These are phyloP conservation scores for Serendipita indica DNA, from an alignment of 768 basidiomycete species.

Conservation along the genomic window DNA sequence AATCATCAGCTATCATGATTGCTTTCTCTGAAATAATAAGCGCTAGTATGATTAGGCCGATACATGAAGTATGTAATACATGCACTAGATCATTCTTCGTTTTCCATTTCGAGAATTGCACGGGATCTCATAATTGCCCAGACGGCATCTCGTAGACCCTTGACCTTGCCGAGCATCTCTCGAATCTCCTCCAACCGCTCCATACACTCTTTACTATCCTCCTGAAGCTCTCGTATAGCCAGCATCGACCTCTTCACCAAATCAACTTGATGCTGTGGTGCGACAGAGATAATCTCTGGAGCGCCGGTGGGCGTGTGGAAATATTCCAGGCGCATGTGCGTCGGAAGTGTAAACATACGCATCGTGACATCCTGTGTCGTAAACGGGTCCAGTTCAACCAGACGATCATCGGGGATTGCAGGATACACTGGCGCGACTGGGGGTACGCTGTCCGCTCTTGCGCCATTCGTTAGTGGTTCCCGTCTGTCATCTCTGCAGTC, in stretches of 20 bases:
- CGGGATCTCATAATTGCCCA: constrained; percentile 66
- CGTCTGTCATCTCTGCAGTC: neutral
- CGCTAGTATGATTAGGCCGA: neutral
- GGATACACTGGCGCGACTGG: neutral
- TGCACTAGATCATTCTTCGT: constrained; percentile 19
- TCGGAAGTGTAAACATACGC: constrained; percentile 46
- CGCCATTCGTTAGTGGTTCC: constrained; percentile 21
- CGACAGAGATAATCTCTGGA: constrained; percentile 24
- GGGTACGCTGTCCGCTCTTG: neutral
- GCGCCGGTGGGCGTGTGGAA: constrained; percentile 33
- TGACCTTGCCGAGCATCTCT: constrained; percentile 61
- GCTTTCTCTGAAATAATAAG: neutral
- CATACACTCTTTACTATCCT: constrained; percentile 76
- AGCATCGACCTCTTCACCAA: constrained; percentile 61
- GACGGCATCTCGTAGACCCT: constrained; percentile 52
- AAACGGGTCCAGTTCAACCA: constrained; percentile 30
- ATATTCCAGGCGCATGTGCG: constrained; percentile 51
- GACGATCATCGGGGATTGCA: constrained; percentile 26
- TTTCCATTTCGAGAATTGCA: constrained; percentile 61
- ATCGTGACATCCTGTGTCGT: constrained; percentile 45
- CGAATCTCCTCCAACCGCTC: constrained; percentile 74
- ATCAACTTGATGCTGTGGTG: constrained; percentile 42
- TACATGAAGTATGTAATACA: neutral
- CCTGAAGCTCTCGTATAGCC: constrained; percentile 62
- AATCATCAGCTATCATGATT: neutral